Evolutionary conservation across 306 rosid genomes (phyloP).

Genomic region (Boehmeria nivea): DNA sequence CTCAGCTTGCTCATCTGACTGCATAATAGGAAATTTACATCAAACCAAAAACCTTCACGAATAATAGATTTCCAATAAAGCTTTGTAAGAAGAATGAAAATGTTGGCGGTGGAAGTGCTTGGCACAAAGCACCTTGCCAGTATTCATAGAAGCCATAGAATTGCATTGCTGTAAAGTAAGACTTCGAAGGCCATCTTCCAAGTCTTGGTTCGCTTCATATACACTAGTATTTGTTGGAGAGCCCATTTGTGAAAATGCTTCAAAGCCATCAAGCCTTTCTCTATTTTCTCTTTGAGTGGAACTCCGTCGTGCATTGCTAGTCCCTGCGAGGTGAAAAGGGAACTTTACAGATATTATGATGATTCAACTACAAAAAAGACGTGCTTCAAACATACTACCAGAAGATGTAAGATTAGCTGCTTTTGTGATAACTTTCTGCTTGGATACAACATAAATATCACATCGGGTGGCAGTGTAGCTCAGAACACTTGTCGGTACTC

Average conservation of each 20-base stretch:
- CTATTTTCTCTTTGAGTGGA: slow-evolving; percentile 26
- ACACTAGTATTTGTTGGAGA: slow-evolving; percentile 21
- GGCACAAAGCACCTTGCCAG: slow-evolving; percentile 45
- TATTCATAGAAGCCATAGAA: slow-evolving; percentile 38
- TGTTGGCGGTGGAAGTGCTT: background rate
- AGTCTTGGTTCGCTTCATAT: slow-evolving; percentile 30
- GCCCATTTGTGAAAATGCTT: slow-evolving; percentile 26
- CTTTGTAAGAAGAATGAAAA: background rate
- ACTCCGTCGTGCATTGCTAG: slow-evolving; percentile 24
- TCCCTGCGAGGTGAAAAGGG: too few species aligned
- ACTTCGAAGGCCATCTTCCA: slow-evolving; percentile 31
- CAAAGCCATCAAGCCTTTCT: slow-evolving; percentile 31
- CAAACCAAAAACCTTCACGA: slow-evolving; percentile 16
- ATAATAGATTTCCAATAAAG: background rate
- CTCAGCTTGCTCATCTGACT: slow-evolving; percentile 52
- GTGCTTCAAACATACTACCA: slow-evolving; percentile 41
- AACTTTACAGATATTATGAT: background rate
- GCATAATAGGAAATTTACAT: slow-evolving; percentile 19
- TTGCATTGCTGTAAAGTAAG: slow-evolving; percentile 29
- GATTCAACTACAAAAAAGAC: slow-evolving; percentile 15
- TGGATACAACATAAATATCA: slow-evolving; percentile 57
- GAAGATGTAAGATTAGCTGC: slow-evolving; percentile 38
- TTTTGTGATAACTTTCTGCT: slow-evolving; percentile 47
- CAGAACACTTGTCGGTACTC: slow-evolving; percentile 53
- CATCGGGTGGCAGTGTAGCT: slow-evolving; percentile 44